Percentiles rank a stretch among this genome's conserved stretches.
These are phyloP conservation scores for Xylariaceae sp. DNA, from an alignment of 2,329 filamentous ascomycete genomes.

Conservation along the genomic window DNA sequence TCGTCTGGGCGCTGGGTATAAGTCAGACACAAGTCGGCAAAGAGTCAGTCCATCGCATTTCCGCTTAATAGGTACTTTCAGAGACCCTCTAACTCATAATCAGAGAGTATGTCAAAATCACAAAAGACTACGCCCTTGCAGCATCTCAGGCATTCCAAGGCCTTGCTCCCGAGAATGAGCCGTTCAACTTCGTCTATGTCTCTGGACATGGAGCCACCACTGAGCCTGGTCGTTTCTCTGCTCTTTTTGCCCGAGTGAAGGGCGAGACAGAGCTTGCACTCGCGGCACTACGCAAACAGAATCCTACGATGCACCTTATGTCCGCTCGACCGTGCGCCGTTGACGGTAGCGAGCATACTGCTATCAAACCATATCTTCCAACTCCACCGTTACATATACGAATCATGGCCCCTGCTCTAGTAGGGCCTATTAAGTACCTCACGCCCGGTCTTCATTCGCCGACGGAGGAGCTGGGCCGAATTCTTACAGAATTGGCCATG, in stretches of 20 bases:
- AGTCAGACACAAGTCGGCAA: constrained; percentile 58
- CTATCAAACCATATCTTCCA: constrained; percentile 43
- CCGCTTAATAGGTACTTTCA: too few relatives aligned
- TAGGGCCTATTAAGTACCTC: constrained; percentile 22
- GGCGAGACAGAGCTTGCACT: constrained; percentile 63
- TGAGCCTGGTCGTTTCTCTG: constrained; percentile 52
- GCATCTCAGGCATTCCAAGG: constrained; percentile 42
- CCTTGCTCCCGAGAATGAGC: constrained; percentile 36
- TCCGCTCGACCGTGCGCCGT: constrained; percentile 60
- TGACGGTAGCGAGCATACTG: constrained; percentile 45
- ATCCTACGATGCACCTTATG: constrained; percentile 50
- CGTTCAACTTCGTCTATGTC: constrained; percentile 70
- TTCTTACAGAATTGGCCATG: constrained; percentile 46
- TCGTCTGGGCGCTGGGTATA: constrained; percentile 72
- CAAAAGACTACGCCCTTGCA: constrained; percentile 61
- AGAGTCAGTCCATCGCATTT: constrained; percentile 42
- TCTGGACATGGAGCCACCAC: constrained; percentile 63
- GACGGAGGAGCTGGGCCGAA: constrained; percentile 42
- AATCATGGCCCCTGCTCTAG: constrained; percentile 19
- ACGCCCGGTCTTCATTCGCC: constrained; percentile 35
- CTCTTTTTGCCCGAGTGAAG: constrained; percentile 62
- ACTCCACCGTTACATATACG: constrained; percentile 8
- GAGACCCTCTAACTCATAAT: background rate
- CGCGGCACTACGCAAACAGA: constrained; percentile 46
- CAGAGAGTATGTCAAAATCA: constrained; percentile 66